Base-by-base conservation (phyloP, 2,329 filamentous ascomycete genomes). In the Monilinia polystroma region DNA sequence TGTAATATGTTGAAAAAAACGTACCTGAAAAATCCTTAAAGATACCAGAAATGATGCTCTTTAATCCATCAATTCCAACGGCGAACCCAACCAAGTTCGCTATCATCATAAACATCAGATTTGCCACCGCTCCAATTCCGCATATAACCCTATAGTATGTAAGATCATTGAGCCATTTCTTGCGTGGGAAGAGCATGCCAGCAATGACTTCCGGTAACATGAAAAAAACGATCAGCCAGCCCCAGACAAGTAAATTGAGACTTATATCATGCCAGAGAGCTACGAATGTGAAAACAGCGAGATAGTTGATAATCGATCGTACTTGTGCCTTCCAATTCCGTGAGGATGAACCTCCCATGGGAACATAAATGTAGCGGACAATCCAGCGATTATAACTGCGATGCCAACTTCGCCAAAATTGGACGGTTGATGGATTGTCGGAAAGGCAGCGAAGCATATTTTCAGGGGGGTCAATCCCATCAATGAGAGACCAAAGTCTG, bases 181-280 rank as follows among this genome's bases (percentile, higher is more conserved):
- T 81, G 29, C 70, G 76, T 0, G 94, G 93, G 77, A 99, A 96
- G 0, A 93, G 67, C 51, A 87, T 81, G 0, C 82, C 81, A 0
- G 87, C 92, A 10, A 90, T 80, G 72, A 94, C 86, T 80, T 99
- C 95, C 0, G 95, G 95, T 8, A 97, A 77, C 77, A 99, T 92
- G 79, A 99, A 99, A 32, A 98, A 80, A 0, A 96, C 93, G 70
- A 99, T 87, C 51, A 99, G 84, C 95, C 95, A 99, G 38, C 95
- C 94, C 95, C 95, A 99, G 77, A 96, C 90, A 43, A 99, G 84
- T 51, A 99, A 82, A 12, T 90, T 87, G 41, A 98, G 85, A 79
- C 96, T 90, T 75, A 99, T 96, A 74, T 99, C 95, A 79, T 99
- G 95, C 95, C 95, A 99, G 38, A 99, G 82, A 0, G 95, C 96